Conservation (phyloP, 192 early-diverging fungal species). For the Rhizoclosmatium globosum region DNA sequence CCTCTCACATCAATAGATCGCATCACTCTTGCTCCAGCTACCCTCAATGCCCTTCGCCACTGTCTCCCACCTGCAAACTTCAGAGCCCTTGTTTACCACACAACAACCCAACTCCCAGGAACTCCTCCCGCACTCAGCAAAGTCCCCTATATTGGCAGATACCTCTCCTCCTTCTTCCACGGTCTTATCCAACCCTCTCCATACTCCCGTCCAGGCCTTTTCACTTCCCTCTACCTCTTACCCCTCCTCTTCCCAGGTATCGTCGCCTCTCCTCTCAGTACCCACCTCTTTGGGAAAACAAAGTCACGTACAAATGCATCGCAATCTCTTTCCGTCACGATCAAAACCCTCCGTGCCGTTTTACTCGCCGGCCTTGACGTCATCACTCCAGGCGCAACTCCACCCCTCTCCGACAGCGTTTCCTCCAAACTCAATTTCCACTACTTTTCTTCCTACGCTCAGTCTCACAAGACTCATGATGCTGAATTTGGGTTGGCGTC, state of each 20-base stretch:
- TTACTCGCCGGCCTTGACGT: conserved; percentile 31
- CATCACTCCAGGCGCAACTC: conserved; percentile 1
- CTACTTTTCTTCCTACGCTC: conserved; percentile 7
- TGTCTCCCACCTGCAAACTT: conserved; percentile 31
- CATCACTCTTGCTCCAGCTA: conserved; percentile 17
- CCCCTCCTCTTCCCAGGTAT: conserved; percentile 11
- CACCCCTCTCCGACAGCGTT: background rate
- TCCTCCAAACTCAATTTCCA: background rate
- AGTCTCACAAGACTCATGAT: conserved; percentile 14
- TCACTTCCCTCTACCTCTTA: conserved; percentile 17
- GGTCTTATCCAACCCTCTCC: conserved; percentile 4
- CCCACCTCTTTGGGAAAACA: conserved; percentile 30
- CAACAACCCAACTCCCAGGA: conserved; percentile 13
- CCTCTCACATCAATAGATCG: background rate
- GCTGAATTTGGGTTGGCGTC: conserved; percentile 32
- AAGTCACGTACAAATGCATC: background rate
- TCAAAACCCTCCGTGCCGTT: conserved; percentile 27
- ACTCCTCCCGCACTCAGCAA: background rate
- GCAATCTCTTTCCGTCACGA: conserved; percentile 24
- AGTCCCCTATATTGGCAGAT: conserved; percentile 27
- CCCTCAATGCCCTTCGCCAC: conserved; percentile 28
- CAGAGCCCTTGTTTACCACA: conserved; percentile 28
- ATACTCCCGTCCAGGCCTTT: conserved; percentile 20
- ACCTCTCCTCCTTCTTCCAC: conserved; percentile 25
- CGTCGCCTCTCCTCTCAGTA: conserved; percentile 5